Percentiles rank a stretch among this genome's conserved stretches.
phyloP scores from a whole-genome alignment of 495 filamentous ascomycete species.

The Aspergillus leporis region DNA sequence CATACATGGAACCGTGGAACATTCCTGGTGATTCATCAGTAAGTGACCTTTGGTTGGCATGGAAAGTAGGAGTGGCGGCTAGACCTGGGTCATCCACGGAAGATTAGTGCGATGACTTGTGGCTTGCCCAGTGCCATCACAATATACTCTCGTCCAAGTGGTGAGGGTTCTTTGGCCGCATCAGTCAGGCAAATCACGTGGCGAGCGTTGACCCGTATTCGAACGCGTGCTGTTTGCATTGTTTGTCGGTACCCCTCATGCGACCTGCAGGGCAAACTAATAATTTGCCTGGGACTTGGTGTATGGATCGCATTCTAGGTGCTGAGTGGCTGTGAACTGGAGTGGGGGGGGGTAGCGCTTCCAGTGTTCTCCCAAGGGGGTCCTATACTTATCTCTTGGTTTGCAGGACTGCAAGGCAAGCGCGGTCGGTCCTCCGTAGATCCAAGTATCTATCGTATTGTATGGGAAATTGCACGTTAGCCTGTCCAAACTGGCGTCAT shows the following conservation, averaged over 20 bases:
- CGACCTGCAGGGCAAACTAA: conserved; percentile 12
- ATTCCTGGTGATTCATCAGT: conserved; percentile 2
- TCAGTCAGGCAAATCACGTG: conserved; percentile 13
- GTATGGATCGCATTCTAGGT: not conserved
- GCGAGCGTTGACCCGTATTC: conserved; percentile 1
- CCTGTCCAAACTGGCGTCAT: not conserved
- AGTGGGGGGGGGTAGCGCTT: not conserved
- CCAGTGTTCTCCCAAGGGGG: not conserved
- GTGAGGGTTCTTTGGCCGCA: conserved; percentile 9
- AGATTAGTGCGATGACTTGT: not conserved
- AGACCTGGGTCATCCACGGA: conserved; percentile 10
- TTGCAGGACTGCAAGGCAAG: conserved; percentile 5
- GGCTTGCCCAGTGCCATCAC: not conserved
- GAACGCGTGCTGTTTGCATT: conserved; percentile 13
- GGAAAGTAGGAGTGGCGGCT: conserved; percentile 9
- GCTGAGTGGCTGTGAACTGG: conserved; percentile 2
- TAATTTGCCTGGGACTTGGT: not conserved
- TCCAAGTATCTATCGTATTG: not conserved
- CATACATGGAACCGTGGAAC: not conserved
- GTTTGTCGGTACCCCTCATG: conserved; percentile 17
- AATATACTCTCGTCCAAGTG: conserved; percentile 4
- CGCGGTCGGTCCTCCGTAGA: not conserved
- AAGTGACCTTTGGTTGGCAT: not conserved
- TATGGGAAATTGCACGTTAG: not conserved
- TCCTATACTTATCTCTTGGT: not conserved